phyloP scores from a whole-genome alignment of 306 rosid genomes.

The Potentilla sterilis region DNA sequence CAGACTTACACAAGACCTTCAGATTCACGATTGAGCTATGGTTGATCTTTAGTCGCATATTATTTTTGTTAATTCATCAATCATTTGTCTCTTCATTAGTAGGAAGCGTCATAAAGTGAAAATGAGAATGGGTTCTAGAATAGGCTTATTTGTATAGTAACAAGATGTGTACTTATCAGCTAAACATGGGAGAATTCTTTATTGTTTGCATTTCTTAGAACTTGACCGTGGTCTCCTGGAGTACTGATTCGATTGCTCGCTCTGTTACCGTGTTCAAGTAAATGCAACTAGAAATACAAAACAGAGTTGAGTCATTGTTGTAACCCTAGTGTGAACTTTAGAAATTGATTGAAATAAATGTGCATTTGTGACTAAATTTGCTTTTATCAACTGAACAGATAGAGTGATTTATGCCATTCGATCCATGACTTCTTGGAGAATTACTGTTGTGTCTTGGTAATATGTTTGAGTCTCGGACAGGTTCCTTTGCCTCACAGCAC shows the following conservation, averaged over 20 bases:
- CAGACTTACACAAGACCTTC: slow-evolving; percentile 53
- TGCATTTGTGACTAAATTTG: slow-evolving; percentile 1
- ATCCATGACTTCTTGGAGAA: slow-evolving; percentile 84
- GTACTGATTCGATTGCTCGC: slow-evolving; percentile 7
- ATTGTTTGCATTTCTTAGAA: slow-evolving; percentile 13
- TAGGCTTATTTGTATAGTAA: slow-evolving; percentile 65
- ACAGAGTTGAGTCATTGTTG: not conserved
- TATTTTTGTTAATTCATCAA: slow-evolving; percentile 23
- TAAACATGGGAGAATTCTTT: slow-evolving; percentile 4
- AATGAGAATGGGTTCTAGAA: slow-evolving; percentile 55
- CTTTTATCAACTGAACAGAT: slow-evolving; percentile 10
- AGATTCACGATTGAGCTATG: slow-evolving; percentile 69
- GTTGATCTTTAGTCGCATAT: slow-evolving; percentile 32
- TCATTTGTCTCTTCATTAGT: slow-evolving; percentile 24
- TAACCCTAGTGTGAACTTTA: not conserved
- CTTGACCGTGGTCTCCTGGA: not conserved
- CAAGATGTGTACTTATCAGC: slow-evolving; percentile 27
- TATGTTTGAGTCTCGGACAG: slow-evolving; percentile 38
- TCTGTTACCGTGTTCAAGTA: not conserved
- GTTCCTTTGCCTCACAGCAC: slow-evolving; percentile 60
- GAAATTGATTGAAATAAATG: slow-evolving; percentile 7
- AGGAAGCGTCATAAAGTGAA: slow-evolving; percentile 28
- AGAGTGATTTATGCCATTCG: slow-evolving; percentile 44
- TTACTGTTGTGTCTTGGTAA: slow-evolving; percentile 59
- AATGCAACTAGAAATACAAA: not conserved